Evolutionary conservation across 2,329 filamentous ascomycete species (phyloP), one percentile per base, ranked within the genome.

Genomic region (Epichloe sylvatica): DNA sequence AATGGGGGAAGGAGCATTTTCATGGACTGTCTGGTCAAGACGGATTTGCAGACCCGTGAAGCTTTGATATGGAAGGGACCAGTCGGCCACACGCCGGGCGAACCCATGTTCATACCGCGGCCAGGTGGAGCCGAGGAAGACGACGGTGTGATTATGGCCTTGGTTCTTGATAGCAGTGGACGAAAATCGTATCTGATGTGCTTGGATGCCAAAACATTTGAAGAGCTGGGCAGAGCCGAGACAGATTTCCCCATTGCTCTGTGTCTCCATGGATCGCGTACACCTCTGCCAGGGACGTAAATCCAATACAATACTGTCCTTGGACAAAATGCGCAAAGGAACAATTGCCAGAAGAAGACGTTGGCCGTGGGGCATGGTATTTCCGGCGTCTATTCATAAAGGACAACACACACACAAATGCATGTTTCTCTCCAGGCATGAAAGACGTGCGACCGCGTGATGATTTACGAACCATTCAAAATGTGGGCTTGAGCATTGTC

Each of bases 141-240:
- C 55, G 78, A 80, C 49, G 81, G 81, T 0, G 73, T 80, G 1
- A 50, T 85, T 19, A 59, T 85, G 50, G 77, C 69, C 44, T 73
- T 86, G 1, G 76, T 86, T 4, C 68, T 86, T 2, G 78, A 87
- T 59, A 80, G 81, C 0, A 59, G 63, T n/a, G 66, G 64, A 5
- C 70, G 71, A 53, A 75, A 54, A 53, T 85, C 81, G 54, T 86
- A 86, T 61, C 64, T 88, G 46, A 56, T 87, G 39, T 81, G 79
- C 51, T 61, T 87, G 34, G 73, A 83, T 59, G 82, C 82, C 4
- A 73, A 59, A 60, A 77, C 74, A 4, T 73, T 87, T 74, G 65
- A 62, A 52, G 83, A 87, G 67, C 38, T 79, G 44, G 83, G 81
- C 0, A 71, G 80, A 41, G 83, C 83, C 3, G 77, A 82, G 55